Base-by-base conservation (phyloP, 805 yeast genomes). In the Jamesozyma jinghongensis region DNA sequence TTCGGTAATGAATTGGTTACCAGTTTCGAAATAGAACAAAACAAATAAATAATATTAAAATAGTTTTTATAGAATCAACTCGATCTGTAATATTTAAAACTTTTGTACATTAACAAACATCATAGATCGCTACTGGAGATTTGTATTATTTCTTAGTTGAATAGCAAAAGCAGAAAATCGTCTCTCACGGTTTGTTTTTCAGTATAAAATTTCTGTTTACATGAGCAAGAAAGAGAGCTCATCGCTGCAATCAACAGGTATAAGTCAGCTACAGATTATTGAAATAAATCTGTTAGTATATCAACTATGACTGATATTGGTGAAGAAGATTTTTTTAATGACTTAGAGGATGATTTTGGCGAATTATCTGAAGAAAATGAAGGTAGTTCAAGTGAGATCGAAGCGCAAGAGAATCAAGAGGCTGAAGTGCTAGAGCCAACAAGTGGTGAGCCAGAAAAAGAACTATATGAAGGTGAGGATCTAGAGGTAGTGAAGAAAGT, bases 1-100 rank as follows among this genome's bases (percentile, higher is more conserved):
- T 66, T 80, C 46, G 85, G 88, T 12, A 85, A 83, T 40, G 88
- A 81, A 45, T 60, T 84, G 43, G 69, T 76, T 37, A 66, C 65
- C 43, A 62, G 64, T 19, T 67, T 70, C 32, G 62, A 63, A 31
- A 32, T 49, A 11, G 54, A 61, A 22, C 26, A 22, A 22, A 22
- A 6, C 10, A 22, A 22, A 36, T 51, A 47, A 40, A 29, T 34
- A 35, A 16, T 31, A 31, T 13, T 20, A 22, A 16, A 5, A 13
- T 16, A 22, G 10, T 12, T 8, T 34, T 14, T 34, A 29, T 29
- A 29, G 17, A 29, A 29, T 29, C 17, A 22, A 7, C 26, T 22
- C 26, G 6, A 22, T 22, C 10, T 22, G 10, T 22, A 22, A 22
- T 22, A 22, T 6, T 22, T 22, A 22, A 22, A 6, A 22, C 6